Evolutionary conservation across 2,329 filamentous ascomycete genomes (phyloP), one percentile per base, ranked within the genome.

Genomic region (Sarocladiaceae sp.): DNA sequence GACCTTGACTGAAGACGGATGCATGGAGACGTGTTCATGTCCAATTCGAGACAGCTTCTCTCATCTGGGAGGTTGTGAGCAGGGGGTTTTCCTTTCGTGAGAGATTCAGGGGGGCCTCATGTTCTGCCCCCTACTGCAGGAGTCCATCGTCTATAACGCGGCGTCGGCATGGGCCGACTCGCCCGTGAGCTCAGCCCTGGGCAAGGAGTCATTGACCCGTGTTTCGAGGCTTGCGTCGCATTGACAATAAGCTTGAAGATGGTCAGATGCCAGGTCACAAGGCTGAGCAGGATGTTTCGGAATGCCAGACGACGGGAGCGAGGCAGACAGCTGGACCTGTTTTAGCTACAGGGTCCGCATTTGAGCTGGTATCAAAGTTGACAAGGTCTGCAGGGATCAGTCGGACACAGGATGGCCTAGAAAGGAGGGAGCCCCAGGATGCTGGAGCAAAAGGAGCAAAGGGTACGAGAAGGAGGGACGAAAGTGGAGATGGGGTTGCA

Each of bases 151-250:
- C n/a, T n/a, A n/a, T n/a, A n/a, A n/a, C n/a, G n/a, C n/a, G n/a
- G n/a, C n/a, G n/a, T n/a, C n/a, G n/a, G n/a, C n/a, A n/a, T n/a
- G 21, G 10, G 10, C 26, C 21, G 34, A 12, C 34, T 39, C 34
- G 34, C 37, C 20, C n/a, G 37, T 29, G 23, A 41, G 37, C 34
- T 41, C 23, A 41, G n/a, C 23, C 29, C 37, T 41, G 37, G 37
- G 37, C 23, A 9, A 9, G 7, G 7, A 13, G n/a, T 41, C 23
- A 35, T 13, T 23, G 37, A 27, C 6, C 37, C 37, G 37, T 41
- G 37, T 41, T 41, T 41, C 37, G 37, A 7, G 37, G 24, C 26
- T 16, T 29, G 37, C 19, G 19, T 15, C 37, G 24, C 24, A 41
- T 41, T 41, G 37, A 41, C 3, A 23, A 41, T 6, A 15, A 24